A percentile compares a stretch with the other conserved stretches of the same genome.
phyloP scores from a whole-genome alignment of 768 basidiomycete species.

The Rhodotorula taiwanensis region DNA sequence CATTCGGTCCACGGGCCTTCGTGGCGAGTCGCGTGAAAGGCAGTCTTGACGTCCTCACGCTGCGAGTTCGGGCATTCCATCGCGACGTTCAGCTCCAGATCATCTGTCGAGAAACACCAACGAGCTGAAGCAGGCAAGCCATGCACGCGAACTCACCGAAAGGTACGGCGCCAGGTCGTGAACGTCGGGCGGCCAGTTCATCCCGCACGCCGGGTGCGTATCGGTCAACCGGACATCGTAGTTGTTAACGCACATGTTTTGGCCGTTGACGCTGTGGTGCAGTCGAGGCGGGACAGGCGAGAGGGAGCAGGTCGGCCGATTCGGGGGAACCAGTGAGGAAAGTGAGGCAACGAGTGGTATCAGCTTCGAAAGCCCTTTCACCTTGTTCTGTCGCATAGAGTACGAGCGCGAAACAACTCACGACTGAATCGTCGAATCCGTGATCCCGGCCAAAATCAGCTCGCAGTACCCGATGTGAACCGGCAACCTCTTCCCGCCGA shows the following conservation, averaged over 20 bases:
- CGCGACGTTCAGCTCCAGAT: too few relatives aligned
- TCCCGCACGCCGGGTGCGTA: conserved; percentile 75
- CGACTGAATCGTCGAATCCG: conserved; percentile 46
- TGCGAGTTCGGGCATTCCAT: conserved; percentile 45
- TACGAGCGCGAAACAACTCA: conserved; percentile 35
- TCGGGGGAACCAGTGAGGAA: neutral
- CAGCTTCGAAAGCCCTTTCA: too few relatives aligned
- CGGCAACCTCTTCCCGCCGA: conserved; percentile 42
- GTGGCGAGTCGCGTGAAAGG: conserved; percentile 73
- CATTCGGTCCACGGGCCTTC: conserved; percentile 62
- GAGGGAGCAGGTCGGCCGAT: neutral
- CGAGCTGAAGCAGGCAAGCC: neutral
- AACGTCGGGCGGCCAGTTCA: conserved; percentile 96
- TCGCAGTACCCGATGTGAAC: conserved; percentile 57
- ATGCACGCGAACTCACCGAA: conserved; percentile 53
- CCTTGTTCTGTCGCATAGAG: neutral
- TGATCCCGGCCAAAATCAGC: conserved; percentile 50
- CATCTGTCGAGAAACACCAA: neutral
- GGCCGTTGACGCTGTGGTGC: conserved; percentile 43
- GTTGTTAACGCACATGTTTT: conserved; percentile 75
- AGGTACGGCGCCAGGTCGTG: conserved; percentile 56
- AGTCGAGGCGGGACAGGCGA: neutral
- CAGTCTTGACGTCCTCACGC: conserved; percentile 70
- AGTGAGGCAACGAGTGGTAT: neutral
- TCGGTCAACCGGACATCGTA: conserved; percentile 86